Evolutionary conservation across 331 rosid genomes (phyloP).

Genomic region (Telfairia occidentalis): DNA sequence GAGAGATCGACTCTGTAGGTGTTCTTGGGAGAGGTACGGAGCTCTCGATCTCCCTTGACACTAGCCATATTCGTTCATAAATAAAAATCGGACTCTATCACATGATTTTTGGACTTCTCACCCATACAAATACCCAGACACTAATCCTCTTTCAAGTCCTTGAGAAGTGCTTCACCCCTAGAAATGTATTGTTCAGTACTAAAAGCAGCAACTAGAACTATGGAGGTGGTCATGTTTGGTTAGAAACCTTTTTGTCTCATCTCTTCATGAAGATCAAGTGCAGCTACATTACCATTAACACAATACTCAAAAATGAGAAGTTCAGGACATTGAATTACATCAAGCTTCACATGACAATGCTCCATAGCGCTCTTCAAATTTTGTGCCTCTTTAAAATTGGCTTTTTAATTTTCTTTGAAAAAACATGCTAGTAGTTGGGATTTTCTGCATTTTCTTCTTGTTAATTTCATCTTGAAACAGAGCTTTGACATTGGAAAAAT

Average conservation of each 20-base stretch:
- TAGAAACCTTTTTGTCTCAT: conserved; percentile 45
- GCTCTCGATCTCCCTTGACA: no score
- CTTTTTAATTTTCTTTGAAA: conserved; percentile 57
- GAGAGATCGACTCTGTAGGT: no score
- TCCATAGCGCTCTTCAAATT: conserved; percentile 47
- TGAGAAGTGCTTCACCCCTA: conserved; percentile 37
- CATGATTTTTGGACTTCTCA: conserved; percentile 23
- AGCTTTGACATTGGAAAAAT: no score
- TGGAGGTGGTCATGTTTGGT: conserved; percentile 47
- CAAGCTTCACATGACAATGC: conserved; percentile 40
- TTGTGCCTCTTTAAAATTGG: conserved; percentile 40
- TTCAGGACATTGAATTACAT: conserved; percentile 52
- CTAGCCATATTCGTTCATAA: no score
- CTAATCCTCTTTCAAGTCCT: conserved; percentile 45
- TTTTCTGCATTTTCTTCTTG: conserved; percentile 22
- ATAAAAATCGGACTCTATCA: no score
- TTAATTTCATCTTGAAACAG: no score
- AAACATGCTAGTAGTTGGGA: conserved; percentile 63
- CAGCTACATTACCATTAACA: conserved; percentile 42
- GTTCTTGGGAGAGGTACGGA: no score
- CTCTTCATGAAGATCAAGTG: conserved; percentile 58
- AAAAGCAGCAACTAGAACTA: conserved; percentile 35
- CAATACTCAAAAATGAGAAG: conserved; percentile 66
- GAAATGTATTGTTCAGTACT: conserved; percentile 23
- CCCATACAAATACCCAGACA: conserved; percentile 26